Base-by-base conservation (phyloP, 495 filamentous ascomycete species). In the Aspergillus baeticus region DNA sequence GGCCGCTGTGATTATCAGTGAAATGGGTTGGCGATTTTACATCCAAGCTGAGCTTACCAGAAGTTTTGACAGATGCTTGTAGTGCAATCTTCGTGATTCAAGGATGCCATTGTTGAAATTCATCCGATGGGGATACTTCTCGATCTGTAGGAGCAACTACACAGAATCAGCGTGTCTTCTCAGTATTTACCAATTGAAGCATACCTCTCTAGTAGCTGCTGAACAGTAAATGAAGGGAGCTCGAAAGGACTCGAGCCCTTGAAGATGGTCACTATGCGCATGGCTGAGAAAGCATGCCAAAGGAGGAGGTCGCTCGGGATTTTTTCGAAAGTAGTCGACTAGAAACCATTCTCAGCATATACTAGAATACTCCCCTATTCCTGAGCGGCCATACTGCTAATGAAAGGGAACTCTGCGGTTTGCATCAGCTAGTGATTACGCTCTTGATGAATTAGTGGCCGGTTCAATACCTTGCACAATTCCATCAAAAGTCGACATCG, bases 141-240 rank as follows among this genome's bases (percentile, higher is more conserved):
- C 89, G 14, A 94, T 81, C 0, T 84, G 82, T 23, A 93, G 74
- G 11, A 94, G 72, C 41, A 87, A 63, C 81, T 84, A 47, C 5
- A 62, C 57, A 26, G 10, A 3, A 14, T 38, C 38, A 36, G 50
- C 22, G 10, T 33, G 15, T 18, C 1, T 23, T 37, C 13, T 31
- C 6, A 34, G 3, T 10, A 23, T 22, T 38, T 3, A 14, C 3
- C 7, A 29, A 29, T 29, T 3, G 4, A 35, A 3, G 35, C 54
- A 48, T 70, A 92, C 85, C 69, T 92, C 88, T 63, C 81, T 84
- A 0, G 93, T 96, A 3, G 88, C 87, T 2, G 86, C 79, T 10
- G 92, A 96, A 71, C 92, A 96, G 69, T 96, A 96, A 42, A 98
- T 83, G 61, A 95, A 96, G 0, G 90, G 87, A 21, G 87, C 79